Conservation (phyloP, 345 rosid species). For the Litchi chinensis region DNA sequence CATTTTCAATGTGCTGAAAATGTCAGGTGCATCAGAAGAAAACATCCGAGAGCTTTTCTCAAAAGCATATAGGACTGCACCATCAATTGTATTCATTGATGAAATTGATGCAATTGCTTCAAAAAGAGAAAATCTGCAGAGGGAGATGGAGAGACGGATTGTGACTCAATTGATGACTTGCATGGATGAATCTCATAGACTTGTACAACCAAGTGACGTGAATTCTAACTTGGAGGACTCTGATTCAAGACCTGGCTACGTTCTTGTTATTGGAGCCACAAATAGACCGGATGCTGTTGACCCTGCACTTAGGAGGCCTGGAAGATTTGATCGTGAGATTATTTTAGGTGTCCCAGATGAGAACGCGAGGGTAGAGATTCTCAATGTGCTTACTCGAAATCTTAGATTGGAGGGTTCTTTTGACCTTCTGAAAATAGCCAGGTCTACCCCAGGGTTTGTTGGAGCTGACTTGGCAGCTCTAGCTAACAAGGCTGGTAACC, state of each 20-base stretch:
- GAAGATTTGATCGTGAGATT: constrained; percentile 93
- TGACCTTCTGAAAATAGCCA: constrained; percentile 78
- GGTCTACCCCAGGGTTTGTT: constrained; percentile 94
- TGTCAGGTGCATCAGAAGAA: constrained; percentile 85
- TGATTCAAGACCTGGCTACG: constrained; percentile 51
- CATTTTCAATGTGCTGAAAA: constrained; percentile 10
- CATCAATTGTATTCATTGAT: constrained; percentile 90
- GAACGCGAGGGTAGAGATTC: constrained; percentile 77
- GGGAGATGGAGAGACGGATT: constrained; percentile 92
- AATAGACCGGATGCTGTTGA: constrained; percentile 94
- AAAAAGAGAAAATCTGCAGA: constrained; percentile 81
- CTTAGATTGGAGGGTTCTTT: constrained; percentile 80
- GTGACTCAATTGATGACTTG: constrained; percentile 92
- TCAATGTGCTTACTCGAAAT: constrained; percentile 57
- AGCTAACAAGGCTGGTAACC: constrained; percentile 79
- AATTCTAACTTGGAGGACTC: constrained; percentile 32
- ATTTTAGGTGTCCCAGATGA: constrained; percentile 81
- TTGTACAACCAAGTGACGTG: constrained; percentile 38
- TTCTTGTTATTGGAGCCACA: constrained; percentile 95
- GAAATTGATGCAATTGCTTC: constrained; percentile 97
- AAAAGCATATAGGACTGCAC: constrained; percentile 80
- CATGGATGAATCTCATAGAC: constrained; percentile 76
- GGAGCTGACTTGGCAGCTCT: constrained; percentile 91
- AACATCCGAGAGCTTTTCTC: constrained; percentile 81
- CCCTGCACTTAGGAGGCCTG: constrained; percentile 88